A percentile compares a stretch with the other conserved stretches of the same genome.
These are phyloP conservation scores for Lodderomyces parapsilosis DNA, from an alignment of 1,139 yeast genomes.

Conservation along the genomic window DNA sequence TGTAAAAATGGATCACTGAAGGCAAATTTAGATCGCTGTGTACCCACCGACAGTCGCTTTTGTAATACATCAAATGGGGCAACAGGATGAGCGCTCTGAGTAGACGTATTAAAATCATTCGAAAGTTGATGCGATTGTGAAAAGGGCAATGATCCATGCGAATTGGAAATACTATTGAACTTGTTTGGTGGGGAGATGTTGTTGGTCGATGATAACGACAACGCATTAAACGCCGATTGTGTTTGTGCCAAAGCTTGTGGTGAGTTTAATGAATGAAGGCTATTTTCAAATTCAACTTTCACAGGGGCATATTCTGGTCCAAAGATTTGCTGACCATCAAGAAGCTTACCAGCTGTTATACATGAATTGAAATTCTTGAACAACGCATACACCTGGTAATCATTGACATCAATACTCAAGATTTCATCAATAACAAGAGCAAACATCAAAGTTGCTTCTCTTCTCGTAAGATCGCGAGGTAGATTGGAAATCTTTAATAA, in stretches of 20 bases:
- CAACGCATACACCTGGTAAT: conserved; percentile 55
- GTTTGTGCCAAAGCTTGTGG: conserved; percentile 17
- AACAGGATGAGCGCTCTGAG: conserved; percentile 1
- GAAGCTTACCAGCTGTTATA: conserved; percentile 63
- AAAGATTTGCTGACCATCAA: conserved; percentile 65
- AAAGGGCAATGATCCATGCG: conserved; percentile 8
- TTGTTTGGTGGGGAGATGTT: conserved; percentile 16
- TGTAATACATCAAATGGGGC: conserved; percentile 13
- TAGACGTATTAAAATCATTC: conserved; percentile 5
- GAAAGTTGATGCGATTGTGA: conserved; percentile 13
- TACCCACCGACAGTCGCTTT: conserved; percentile 54
- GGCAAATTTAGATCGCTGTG: conserved; percentile 65
- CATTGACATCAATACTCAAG: conserved; percentile 53
- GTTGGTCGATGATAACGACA: conserved; percentile 17
- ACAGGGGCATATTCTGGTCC: conserved; percentile 58
- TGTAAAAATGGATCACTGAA: conserved; percentile 64
- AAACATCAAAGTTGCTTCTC: conserved; percentile 79
- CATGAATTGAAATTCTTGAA: conserved; percentile 68
- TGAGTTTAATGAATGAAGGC: conserved; percentile 11
- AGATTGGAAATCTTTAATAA: conserved; percentile 25
- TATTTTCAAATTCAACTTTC: conserved; percentile 40
- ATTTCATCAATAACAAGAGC: conserved; percentile 77
- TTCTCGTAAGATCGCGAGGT: conserved; percentile 68
- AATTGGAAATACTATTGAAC: background rate
- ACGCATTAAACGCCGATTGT: conserved; percentile 23